Percentiles rank a stretch among this genome's conserved stretches.
Conservation (phyloP, 306 rosid genomes). For the Lotus japonicus region DNA sequence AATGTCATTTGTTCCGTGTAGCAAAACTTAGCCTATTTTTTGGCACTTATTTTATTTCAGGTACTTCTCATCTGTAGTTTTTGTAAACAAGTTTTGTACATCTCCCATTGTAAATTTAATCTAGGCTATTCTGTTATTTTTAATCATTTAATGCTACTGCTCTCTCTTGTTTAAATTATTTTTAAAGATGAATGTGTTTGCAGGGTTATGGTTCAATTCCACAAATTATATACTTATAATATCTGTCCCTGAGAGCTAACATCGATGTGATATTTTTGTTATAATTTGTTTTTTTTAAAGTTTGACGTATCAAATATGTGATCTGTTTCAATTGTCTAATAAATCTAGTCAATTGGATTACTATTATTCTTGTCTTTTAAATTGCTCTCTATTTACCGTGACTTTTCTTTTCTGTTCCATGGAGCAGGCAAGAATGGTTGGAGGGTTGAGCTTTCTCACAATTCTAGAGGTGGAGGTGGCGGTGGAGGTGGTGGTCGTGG, state of each 20-base stretch:
- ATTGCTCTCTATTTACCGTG: not conserved
- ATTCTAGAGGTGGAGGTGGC: slow-evolving; percentile 70
- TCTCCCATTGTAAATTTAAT: not conserved
- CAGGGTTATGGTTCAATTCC: not conserved
- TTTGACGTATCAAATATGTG: not conserved
- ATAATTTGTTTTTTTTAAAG: not conserved
- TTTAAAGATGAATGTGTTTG: not conserved
- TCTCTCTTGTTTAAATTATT: not conserved
- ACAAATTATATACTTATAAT: not conserved
- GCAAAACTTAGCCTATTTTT: not conserved
- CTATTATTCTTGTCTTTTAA: not conserved
- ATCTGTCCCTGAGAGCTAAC: not conserved
- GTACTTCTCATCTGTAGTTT: not conserved
- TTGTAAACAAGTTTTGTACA: not conserved
- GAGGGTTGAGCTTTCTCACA: slow-evolving; percentile 99
- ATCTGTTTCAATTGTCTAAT: not conserved
- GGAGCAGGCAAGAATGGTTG: slow-evolving; percentile 91
- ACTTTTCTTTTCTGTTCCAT: not conserved
- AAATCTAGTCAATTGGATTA: not conserved
- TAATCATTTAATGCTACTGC: not conserved
- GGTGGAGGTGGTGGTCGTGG: slow-evolving; percentile 56
- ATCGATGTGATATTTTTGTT: not conserved
- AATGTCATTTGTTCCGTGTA: too few relatives aligned
- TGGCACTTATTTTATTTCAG: not conserved
- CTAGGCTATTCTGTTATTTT: not conserved